Base-by-base conservation (phyloP, 345 rosid genomes). In the Citrus sinensis region DNA sequence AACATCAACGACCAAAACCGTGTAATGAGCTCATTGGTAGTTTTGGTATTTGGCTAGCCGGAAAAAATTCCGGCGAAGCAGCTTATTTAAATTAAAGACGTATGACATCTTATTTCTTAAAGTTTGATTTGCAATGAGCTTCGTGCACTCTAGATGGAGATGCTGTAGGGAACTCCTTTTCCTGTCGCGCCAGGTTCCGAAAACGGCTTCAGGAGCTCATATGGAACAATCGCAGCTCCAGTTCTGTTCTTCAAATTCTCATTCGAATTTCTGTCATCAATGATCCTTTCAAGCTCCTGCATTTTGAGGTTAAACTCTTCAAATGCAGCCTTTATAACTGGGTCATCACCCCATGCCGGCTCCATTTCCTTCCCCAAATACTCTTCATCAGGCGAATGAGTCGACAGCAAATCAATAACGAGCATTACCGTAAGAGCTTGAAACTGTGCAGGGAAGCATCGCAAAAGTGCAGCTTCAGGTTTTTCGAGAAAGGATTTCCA, bases 351-450 rank as follows among this genome's bases (percentile, higher is more conserved):
- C 90, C 92, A 89, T 0, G 84, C 73, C 4, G 80, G 59, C 62
- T 87, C 87, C 29, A 70, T 34, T 10, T 56, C 17, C 25, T 86
- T 56, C 7, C 92, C 92, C 0, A 89, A 20, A 67, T 89, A 87
- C 76, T 86, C 90, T 81, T 89, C 92, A 2, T 89, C 92, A 0
- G 88, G 87, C 4, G 90, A 86, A 83, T 86, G 89, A 49, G n/a
- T 81, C 2, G 92, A 87, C 16, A 85, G 49, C 70, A 86, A 81
- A 62, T 86, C 86, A 24, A 87, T 42, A 55, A 89, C 20, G 4
- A 82, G 86, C 87, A 86, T 85, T 32, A 85, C 85, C 55, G 46
- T 83, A 0, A 87, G 73, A 8, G 94, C 92, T 70, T 90, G 92
- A 29, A 86, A 40, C 74, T 85, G 83, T 4, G 94, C 84, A 37